A percentile compares a stretch with the other conserved stretches of the same genome.
Evolutionary conservation across 768 basidiomycete genomes (phyloP).

Genomic region (Pulveroboletus ravenelii): DNA sequence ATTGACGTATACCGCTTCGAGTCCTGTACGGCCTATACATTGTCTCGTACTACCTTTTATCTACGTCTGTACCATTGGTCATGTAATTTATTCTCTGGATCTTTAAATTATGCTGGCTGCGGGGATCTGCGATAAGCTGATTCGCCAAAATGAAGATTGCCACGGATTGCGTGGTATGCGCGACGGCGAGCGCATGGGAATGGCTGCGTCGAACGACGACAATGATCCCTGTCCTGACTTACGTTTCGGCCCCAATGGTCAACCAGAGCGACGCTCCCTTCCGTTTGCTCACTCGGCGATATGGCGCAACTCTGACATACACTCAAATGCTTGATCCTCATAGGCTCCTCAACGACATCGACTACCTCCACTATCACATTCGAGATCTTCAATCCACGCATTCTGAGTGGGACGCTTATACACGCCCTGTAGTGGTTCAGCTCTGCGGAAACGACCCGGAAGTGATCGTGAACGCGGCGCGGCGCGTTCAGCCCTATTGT

Average conservation of each 20-base stretch:
- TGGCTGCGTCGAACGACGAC: background rate
- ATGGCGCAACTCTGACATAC: conserved; percentile 66
- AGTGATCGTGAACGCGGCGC: conserved; percentile 53
- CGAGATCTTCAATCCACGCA: conserved; percentile 43
- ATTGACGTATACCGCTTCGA: conserved; percentile 20
- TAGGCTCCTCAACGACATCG: conserved; percentile 54
- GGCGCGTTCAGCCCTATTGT: conserved; percentile 53
- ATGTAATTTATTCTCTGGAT: conserved; percentile 16
- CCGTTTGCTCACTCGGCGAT: conserved; percentile 51
- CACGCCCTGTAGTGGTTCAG: conserved; percentile 61
- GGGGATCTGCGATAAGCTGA: background rate
- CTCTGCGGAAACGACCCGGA: conserved; percentile 70
- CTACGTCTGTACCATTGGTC: conserved; percentile 12
- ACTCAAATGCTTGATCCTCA: conserved; percentile 75
- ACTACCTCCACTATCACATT: conserved; percentile 61
- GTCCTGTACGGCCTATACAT: background rate
- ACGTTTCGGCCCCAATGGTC: conserved; percentile 71
- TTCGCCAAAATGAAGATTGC: background rate
- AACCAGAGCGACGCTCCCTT: conserved; percentile 79
- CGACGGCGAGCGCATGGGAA: background rate
- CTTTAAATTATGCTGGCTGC: background rate
- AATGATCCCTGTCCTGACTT: conserved; percentile 28
- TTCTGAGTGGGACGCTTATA: conserved; percentile 16
- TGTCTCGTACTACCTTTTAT: conserved; percentile 4
- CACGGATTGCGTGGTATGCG: too few species aligned